Percentiles rank a stretch among this genome's conserved stretches.
Conservation (phyloP, 352 stramenopile genomes). For the Phytophthora nicotianae region DNA sequence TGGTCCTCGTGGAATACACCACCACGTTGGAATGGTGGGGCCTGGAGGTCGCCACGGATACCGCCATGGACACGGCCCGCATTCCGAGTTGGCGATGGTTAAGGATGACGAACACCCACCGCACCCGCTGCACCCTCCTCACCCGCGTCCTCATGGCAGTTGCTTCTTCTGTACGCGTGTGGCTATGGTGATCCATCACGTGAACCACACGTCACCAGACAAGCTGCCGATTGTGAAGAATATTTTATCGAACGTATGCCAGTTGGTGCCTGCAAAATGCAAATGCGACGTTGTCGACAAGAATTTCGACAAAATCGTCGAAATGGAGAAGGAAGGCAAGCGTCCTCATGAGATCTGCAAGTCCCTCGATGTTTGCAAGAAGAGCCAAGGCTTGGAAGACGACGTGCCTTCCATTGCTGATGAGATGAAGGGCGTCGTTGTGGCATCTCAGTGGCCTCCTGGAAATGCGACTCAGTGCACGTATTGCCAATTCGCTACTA, state of each 20-base stretch:
- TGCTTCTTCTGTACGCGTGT: constrained; percentile 67
- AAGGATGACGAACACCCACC: constrained; percentile 9
- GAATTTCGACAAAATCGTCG: constrained; percentile 74
- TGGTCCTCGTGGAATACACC: constrained; percentile 26
- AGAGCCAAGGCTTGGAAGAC: constrained; percentile 21
- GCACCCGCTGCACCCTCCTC: neutral
- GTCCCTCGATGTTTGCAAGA: constrained; percentile 53
- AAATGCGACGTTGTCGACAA: constrained; percentile 58
- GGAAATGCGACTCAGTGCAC: constrained; percentile 56
- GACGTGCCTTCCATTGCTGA: constrained; percentile 17
- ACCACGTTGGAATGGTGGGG: constrained; percentile 23
- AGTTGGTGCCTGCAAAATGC: constrained; percentile 43
- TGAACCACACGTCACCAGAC: constrained; percentile 42
- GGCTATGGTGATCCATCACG: constrained; percentile 46
- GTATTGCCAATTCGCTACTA: constrained; percentile 70
- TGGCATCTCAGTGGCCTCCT: constrained; percentile 28
- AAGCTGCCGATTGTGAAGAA: constrained; percentile 57
- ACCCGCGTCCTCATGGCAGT: constrained; percentile 20
- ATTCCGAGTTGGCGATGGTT: constrained; percentile 12
- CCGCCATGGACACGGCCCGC: neutral
- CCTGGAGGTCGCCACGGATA: constrained; percentile 11
- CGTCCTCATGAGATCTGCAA: constrained; percentile 56
- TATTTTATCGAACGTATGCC: constrained; percentile 53
- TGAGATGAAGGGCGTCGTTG: constrained; percentile 42
- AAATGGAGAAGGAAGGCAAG: constrained; percentile 59